These are phyloP conservation scores for Aureoboletus auriporus DNA, from an alignment of 768 basidiomycete genomes.

Conservation along the genomic window DNA sequence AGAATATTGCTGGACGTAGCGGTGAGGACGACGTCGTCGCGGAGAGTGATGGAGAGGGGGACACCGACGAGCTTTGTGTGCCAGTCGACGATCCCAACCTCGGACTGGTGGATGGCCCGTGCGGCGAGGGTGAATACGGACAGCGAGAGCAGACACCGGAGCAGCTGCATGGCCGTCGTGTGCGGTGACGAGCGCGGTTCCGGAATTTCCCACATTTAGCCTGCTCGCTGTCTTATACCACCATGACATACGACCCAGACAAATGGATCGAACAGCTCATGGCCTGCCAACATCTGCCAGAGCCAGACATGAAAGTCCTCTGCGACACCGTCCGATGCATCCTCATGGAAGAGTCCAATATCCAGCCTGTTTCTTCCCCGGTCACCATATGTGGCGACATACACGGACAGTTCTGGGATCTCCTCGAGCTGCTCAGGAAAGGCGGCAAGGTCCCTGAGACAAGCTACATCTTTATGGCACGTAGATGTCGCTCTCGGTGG, in stretches of 20 bases:
- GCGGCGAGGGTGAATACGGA: conserved; percentile 21
- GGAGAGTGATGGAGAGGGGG: conserved; percentile 47
- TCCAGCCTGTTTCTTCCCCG: conserved; percentile 92
- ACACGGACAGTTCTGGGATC: conserved; percentile 97
- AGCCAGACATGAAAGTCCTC: conserved; percentile 88
- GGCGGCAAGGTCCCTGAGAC: conserved; percentile 84
- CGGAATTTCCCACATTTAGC: conserved; percentile 15
- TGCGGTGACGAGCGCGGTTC: neutral
- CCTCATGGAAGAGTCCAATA: conserved; percentile 95
- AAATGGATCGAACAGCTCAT: conserved; percentile 89
- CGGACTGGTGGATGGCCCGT: conserved; percentile 62
- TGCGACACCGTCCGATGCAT: conserved; percentile 87
- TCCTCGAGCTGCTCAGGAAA: conserved; percentile 83
- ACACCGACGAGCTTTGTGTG: conserved; percentile 73
- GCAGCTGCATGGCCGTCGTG: conserved; percentile 13
- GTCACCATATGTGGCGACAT: conserved; percentile 97
- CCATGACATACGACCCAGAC: conserved; percentile 50
- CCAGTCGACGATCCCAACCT: conserved; percentile 87
- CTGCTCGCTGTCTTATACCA: conserved; percentile 1
- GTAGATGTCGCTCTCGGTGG: conserved; percentile 43
- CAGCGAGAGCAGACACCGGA: conserved; percentile 16
- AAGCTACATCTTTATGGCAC: conserved; percentile 95
- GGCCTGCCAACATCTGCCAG: conserved; percentile 82
- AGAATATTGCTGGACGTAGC: conserved; percentile 75
- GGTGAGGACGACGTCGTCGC: conserved; percentile 54